A percentile compares a stretch with the other conserved stretches of the same genome.
Evolutionary conservation across 129 eudicot species (phyloP).

Genomic region (Sambucus nigra): DNA sequence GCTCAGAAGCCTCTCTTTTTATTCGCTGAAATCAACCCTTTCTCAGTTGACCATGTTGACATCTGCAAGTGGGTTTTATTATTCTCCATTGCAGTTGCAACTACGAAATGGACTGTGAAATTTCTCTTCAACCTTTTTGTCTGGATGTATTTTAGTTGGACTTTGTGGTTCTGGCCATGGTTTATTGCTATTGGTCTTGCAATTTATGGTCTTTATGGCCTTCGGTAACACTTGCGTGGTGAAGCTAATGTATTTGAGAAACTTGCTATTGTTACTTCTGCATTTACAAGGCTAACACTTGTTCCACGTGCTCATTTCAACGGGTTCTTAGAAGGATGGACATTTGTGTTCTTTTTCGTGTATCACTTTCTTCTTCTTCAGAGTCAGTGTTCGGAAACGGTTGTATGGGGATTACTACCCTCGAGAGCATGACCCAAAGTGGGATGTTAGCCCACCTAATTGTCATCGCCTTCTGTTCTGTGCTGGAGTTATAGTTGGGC

Average conservation of each 20-base stretch:
- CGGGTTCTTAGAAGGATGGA: conserved; percentile 92
- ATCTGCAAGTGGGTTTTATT: conserved; percentile 41
- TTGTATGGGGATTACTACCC: conserved; percentile 57
- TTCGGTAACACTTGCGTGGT: conserved; percentile 36
- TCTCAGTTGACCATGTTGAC: conserved; percentile 41
- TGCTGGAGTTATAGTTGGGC: conserved; percentile 43
- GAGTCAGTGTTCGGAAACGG: conserved; percentile 54
- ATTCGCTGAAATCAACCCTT: conserved; percentile 27
- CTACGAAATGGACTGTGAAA: conserved; percentile 36
- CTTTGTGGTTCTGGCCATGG: conserved; percentile 87
- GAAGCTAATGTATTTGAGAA: conserved; percentile 49
- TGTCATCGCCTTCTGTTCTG: conserved; percentile 42
- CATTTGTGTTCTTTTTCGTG: conserved; percentile 61
- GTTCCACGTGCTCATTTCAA: conserved; percentile 76
- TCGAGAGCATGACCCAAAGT: conserved; percentile 64
- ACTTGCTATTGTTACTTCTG: conserved; percentile 45
- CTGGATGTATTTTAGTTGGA: conserved; percentile 87
- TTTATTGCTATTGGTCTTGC: conserved; percentile 41
- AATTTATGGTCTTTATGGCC: conserved; percentile 40
- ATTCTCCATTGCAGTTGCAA: conserved; percentile 29
- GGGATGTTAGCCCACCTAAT: conserved; percentile 51
- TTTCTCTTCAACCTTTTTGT: conserved; percentile 48
- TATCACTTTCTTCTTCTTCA: conserved; percentile 85
- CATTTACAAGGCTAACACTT: conserved; percentile 63
- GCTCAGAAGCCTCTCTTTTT: conserved; percentile 25